A percentile compares a stretch with the other conserved stretches of the same genome.
phyloP scores from a whole-genome alignment of 2,329 filamentous ascomycete species.

The Emydomyces testavorans region DNA sequence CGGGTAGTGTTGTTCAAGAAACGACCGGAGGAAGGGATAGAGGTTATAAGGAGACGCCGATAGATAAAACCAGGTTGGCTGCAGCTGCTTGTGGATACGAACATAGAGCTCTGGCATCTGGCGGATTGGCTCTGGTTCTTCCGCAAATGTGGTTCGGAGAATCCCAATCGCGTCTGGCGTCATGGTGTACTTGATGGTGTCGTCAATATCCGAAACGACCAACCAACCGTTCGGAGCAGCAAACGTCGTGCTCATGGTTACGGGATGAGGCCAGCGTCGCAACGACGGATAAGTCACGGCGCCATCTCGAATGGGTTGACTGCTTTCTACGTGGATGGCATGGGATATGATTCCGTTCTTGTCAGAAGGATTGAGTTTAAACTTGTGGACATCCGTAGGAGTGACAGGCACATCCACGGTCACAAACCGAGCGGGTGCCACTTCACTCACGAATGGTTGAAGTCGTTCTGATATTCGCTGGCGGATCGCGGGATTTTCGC shows the following conservation, averaged over 20 bases:
- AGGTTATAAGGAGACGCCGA: slow-evolving; percentile 91
- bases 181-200: slow-evolving; percentile 86
- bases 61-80: slow-evolving; percentile 80
- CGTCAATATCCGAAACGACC: slow-evolving; percentile 81
- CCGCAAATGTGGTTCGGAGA: slow-evolving; percentile 70
- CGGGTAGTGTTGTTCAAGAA: slow-evolving; percentile 60
- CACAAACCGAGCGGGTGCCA: slow-evolving; percentile 58
- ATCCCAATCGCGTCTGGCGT: slow-evolving; percentile 73
- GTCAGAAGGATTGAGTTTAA: slow-evolving; percentile 58
- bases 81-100: slow-evolving; percentile 46
- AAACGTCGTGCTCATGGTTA: slow-evolving; percentile 59
- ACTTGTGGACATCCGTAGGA: slow-evolving; percentile 27
- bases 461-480: slow-evolving; percentile 48
- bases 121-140: slow-evolving; percentile 55
- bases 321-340: slow-evolving; percentile 38
- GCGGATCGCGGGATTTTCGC: slow-evolving; percentile 46
- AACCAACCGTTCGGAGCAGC: slow-evolving; percentile 71
- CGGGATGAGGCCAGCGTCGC: slow-evolving; percentile 25
- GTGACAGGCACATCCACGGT: slow-evolving; percentile 51
- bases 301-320: slow-evolving; percentile 37
- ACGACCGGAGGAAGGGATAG: slow-evolving; percentile 71
- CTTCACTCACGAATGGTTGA: slow-evolving; percentile 62
- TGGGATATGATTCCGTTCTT: slow-evolving; percentile 61
- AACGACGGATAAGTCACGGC: slow-evolving; percentile 34
- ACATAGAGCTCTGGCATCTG: slow-evolving; percentile 81